Conservation (phyloP, 345 rosid genomes). For the Salix exigua region DNA sequence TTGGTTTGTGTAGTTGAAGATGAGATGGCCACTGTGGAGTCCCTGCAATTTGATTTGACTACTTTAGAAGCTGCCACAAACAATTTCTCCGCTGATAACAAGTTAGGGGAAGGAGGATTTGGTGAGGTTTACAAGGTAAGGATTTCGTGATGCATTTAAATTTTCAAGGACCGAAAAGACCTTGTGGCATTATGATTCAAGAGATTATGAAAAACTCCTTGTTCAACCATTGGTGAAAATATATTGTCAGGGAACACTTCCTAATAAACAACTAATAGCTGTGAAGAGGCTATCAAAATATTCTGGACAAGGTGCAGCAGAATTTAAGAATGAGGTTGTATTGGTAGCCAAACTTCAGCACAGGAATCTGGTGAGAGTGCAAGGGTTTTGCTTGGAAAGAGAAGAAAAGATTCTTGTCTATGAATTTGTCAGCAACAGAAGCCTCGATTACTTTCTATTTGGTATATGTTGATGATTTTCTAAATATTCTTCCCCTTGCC, state of each 20-base stretch:
- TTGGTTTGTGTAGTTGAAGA: conserved; percentile 27
- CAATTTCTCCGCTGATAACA: conserved; percentile 44
- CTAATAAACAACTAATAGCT: conserved; percentile 35
- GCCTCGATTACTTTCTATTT: conserved; percentile 41
- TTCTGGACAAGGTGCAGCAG: conserved; percentile 43
- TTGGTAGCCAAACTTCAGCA: conserved; percentile 50
- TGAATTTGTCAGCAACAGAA: conserved; percentile 43
- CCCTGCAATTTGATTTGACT: conserved; percentile 40
- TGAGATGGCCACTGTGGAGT: conserved; percentile 33
- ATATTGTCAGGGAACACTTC: conserved; percentile 39
- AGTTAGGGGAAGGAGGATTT: conserved; percentile 72
- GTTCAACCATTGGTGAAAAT: not conserved
- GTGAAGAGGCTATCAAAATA: conserved; percentile 41
- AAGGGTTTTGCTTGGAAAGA: conserved; percentile 44
- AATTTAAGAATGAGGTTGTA: conserved; percentile 46
- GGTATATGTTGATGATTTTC: conserved; percentile 16
- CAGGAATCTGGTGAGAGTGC: conserved; percentile 41
- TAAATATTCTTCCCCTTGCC: not conserved
- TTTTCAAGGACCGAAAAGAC: not conserved
- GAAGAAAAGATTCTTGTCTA: conserved; percentile 48
- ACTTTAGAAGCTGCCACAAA: conserved; percentile 43
- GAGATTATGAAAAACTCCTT: not conserved
- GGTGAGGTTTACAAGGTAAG: conserved; percentile 64
- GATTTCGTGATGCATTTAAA: not conserved
- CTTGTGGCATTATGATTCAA: not conserved